Percentiles rank a stretch among this genome's conserved stretches.
These are phyloP conservation scores for Linnemannia hyalina DNA, from an alignment of 192 early-diverging fungal genomes.

Conservation along the genomic window DNA sequence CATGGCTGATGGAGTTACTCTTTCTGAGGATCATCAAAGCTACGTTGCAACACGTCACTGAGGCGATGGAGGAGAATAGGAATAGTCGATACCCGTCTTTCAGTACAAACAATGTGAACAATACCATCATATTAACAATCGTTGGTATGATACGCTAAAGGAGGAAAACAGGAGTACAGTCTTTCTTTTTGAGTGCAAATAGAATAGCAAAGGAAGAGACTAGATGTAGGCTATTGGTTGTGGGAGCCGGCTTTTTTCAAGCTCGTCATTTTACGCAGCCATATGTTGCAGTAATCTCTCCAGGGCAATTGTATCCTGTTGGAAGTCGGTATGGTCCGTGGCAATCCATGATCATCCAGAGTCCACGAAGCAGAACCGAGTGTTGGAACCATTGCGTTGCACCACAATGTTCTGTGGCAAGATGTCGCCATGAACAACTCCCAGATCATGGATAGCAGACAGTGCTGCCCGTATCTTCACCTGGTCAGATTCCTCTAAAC, in stretches of 20 bases:
- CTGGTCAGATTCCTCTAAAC: constrained; percentile 6
- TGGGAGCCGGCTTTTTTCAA: background rate
- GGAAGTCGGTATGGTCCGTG: background rate
- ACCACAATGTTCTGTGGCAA: constrained; percentile 39
- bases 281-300: background rate
- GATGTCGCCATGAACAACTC: constrained; percentile 42
- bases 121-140: background rate
- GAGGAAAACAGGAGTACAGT: background rate
- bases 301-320: background rate
- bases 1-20: too few relatives aligned
- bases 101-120: background rate
- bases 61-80: too few relatives aligned
- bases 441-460: constrained; percentile 28
- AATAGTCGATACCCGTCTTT: background rate
- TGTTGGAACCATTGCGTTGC: constrained; percentile 13
- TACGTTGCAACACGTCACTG: too few relatives aligned
- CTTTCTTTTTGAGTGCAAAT: background rate
- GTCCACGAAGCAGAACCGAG: constrained; percentile 18
- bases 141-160: background rate
- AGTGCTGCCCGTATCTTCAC: constrained; percentile 13
- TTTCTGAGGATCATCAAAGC: too few relatives aligned
- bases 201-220: background rate
- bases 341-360: constrained; percentile 12
- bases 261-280: background rate
- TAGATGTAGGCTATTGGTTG: too few relatives aligned